Evolutionary conservation across 441 rosid genomes (phyloP), one percentile per base, ranked within the genome.

Genomic region (Erysimum cheiri): DNA sequence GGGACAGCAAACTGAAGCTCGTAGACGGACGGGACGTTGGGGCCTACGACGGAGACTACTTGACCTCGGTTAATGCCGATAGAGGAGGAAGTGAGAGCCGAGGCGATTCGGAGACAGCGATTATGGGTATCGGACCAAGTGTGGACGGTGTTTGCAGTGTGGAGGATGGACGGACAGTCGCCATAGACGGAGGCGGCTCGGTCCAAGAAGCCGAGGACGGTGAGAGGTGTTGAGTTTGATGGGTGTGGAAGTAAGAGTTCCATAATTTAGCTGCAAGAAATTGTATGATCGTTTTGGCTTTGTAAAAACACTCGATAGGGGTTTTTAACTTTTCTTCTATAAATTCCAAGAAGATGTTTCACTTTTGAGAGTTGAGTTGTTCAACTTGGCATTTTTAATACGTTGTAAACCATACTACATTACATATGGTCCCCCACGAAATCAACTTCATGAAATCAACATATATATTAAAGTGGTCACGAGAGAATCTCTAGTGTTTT

Each of bases 1-100:
- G 90, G 88, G 13, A 86, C 80, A 13, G 82, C 85, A 31, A 86
- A 86, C 35, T 86, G 88, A 71, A 84, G 90, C 80, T 84, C 90
- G 72, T 85, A 86, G 77, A 80, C 82, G 73, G 87, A 70, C 1
- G 85, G 84, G 31, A 81, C 60, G 64, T 86, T 84, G 24, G 85
- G 86, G 36, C 88, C 80, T 29, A 84, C 55, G 15, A 86, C 90
- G 35, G 87, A 84, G 48, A 82, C 79, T 6, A 82, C 85, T 26
- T 86, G 72, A 54, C 84, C 81, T 6, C 46, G 53, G n/a, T 69
- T 28, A 53, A 84, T 73, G 44, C 85, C 85, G 9, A 58, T 60
- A 8, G 69, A 13, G 60, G 84, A 72, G 2, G 79, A 44, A 0
- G 79, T 43, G 39, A 84, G 73, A 3, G 85, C 72, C 3, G 90